Base-by-base conservation (phyloP, 176 grass and related monocot genomes). In the Musa beccarii region DNA sequence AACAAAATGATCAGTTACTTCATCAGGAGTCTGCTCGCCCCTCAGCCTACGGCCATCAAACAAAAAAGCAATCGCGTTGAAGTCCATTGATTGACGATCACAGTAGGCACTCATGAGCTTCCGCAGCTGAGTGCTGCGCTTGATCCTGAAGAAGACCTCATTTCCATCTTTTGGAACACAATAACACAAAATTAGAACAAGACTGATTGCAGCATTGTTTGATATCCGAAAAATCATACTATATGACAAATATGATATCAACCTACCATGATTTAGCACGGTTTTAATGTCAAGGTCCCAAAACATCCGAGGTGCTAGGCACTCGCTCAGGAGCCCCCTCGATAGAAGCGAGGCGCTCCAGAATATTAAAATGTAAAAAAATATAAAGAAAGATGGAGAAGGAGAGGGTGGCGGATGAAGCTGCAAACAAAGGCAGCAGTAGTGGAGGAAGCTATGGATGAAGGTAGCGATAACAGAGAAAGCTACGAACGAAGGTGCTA, bases 401-500 rank as follows among this genome's bases (percentile, higher is more conserved):
- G 3, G 3, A 34, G 34, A 34, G 34, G 34, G 34, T 0, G 4
- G 0, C 34, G 4, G 4, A 43, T 43, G 34, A 43, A 43, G 34
- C 4, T 43, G 34, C 4, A 4, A 6, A 43, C 0, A 0, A 43
- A 43, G 4, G 4, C 34, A 43, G 6, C 34, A 43, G 3, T 0
- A 0, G 3, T 43, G 34, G 34, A 43, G 34, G 34, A 43, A 43
- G 34, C 34, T 6, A 5, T 6, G 4, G 4, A 6, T 4, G 4
- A 43, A 43, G 34, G 34, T 5, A 0, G 3, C 4, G 3, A 43
- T 4, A 4, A 0, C 4, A 4, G 3, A 43, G 34, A 5, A 43
- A 29, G 34, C 34, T 5, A 0, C 0, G 34, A 4, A 6, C 4
- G 4, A 43, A 5, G 34, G 34, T 4, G 0, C 0, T 0, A 5